Evolutionary conservation across 2,329 filamentous ascomycete genomes (phyloP).

Genomic region (Colletotrichum orchidophilum): DNA sequence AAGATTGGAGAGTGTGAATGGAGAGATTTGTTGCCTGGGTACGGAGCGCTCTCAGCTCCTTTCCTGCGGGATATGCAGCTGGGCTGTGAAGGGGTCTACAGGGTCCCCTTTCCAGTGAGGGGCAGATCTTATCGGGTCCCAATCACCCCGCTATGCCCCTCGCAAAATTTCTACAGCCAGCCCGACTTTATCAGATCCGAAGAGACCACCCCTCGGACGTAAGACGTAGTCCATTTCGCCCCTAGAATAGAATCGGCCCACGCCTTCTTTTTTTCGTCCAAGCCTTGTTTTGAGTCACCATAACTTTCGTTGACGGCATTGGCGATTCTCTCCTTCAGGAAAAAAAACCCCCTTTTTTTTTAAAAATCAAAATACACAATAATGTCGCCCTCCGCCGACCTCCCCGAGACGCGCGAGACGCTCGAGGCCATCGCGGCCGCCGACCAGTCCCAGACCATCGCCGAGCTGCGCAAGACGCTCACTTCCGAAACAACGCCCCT

Average conservation of each 20-base stretch:
- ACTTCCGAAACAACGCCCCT: conserved; percentile 84
- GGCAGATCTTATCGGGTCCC: conserved; percentile 30
- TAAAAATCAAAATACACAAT: not conserved
- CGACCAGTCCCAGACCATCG: conserved; percentile 50
- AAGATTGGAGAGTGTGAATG: too few species aligned
- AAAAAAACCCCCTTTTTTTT: conserved; percentile 7
- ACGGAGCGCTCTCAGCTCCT: not conserved
- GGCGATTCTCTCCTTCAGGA: not conserved
- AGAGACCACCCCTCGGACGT: conserved; percentile 27
- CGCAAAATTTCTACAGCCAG: conserved; percentile 26
- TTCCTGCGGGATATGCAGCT: not conserved
- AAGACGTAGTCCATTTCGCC: conserved; percentile 14
- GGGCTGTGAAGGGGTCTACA: not conserved
- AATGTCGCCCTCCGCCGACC: conserved; percentile 39
- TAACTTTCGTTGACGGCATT: not conserved
- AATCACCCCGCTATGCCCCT: conserved; percentile 34
- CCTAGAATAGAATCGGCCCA: conserved; percentile 17
- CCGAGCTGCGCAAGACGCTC: conserved; percentile 77
- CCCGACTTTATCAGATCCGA: conserved; percentile 29
- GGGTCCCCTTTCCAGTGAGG: conserved; percentile 16
- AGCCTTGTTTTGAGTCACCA: not conserved
- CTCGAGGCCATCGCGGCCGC: conserved; percentile 31
- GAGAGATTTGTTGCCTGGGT: too few species aligned
- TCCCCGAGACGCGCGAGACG: conserved; percentile 29
- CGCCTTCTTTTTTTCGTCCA: conserved; percentile 3